Evolutionary conservation across 2,329 filamentous ascomycete genomes (phyloP), one percentile per base, ranked within the genome.

Genomic region (Aspergillus uvarum): DNA sequence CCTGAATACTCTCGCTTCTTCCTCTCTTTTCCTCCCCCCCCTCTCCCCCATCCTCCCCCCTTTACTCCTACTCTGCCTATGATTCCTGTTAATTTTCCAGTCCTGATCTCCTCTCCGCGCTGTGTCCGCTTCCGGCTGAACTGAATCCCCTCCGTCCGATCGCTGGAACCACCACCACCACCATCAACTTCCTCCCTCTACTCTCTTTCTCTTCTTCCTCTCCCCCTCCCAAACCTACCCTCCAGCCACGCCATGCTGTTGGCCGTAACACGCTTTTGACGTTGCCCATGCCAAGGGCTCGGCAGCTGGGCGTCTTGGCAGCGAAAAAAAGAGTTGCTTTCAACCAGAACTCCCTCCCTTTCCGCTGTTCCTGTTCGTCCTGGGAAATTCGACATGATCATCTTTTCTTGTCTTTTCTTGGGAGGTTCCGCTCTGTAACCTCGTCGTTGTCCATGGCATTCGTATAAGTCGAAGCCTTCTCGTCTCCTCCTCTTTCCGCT

Each of bases 271-370:
- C 31, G 51, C 31, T 56, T 53, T 64, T 56, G 58, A 62, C 51
- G 53, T 65, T 54, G 59, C 53, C 58, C 56, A 65, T 67, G 70
- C 70, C 71, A 72, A 73, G 70, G 64, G 60, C 69, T 72, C 65
- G 70, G 71, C 70, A 66, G 63, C 70, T 72, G 67, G 69, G 70
- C 70, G 64, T 63, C 67, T 68, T 69, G 69, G 67, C 65, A 54
- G 57, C 54, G 56, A 62, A 60, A 60, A 55, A 56, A 49, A 52
- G 58, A 60, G 38, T 42, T 19, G 38, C 38, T 42, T 42, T 42
- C 38, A 47, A 63, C 47, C 38, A 53, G 32, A 53, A 44, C 54
- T 57, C 38, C 51, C 35, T 55, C 59, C 59, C 56, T 59, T 65
- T 67, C 66, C 61, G 67, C 62, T 66, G 57, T 19, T 42, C 38